Evolutionary conservation across 805 yeast species (phyloP), one percentile per base, ranked within the genome.

Genomic region (Starmera amethionina): DNA sequence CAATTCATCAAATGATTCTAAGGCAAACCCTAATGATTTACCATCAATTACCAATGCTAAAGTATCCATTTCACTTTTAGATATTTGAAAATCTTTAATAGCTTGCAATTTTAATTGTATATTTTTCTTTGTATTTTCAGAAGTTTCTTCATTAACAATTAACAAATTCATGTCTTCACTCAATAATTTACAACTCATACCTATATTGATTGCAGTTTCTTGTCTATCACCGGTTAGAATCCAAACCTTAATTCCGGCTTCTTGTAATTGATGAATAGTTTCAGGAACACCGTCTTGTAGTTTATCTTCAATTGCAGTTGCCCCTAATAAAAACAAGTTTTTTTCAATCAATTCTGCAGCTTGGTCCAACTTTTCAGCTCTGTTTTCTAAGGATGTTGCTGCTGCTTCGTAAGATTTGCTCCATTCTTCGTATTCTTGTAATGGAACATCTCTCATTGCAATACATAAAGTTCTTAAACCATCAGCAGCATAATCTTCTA

Each of bases 221-320:
- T 94, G 99, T 60, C 96, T 75, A 58, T 93, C 99, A 51, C 99
- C 99, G 3, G 99, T 93, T 38, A 93, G 68, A 19, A 93, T 97
- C 99, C 99, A 93, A 14, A 93, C 77, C 59, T 88, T 90, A 48
- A 94, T 89, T 13, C 97, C 97, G 0, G 99, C 99, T 42, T 83
- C 87, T 58, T 94, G 98, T 41, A 93, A 70, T 6, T 95, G 84
- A 48, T 86, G 93, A 45, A 93, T 94, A 1, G 98, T 88, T 49
- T 93, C 98, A 2, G 99, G 97, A 16, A 93, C 99, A 33, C 97
- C 98, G 42, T 90, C 97, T 64, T 93, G 99, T 37, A 93, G 67
- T 56, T 93, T 90, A 59, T 93, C 99, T 59, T 93, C 99, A 56
- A 93, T 93, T 1, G 98, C 99, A 31, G 98, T 94, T 2, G 97